phyloP scores from a whole-genome alignment of 108 stramenopile genomes.

The Stephanodiscus triporus region DNA sequence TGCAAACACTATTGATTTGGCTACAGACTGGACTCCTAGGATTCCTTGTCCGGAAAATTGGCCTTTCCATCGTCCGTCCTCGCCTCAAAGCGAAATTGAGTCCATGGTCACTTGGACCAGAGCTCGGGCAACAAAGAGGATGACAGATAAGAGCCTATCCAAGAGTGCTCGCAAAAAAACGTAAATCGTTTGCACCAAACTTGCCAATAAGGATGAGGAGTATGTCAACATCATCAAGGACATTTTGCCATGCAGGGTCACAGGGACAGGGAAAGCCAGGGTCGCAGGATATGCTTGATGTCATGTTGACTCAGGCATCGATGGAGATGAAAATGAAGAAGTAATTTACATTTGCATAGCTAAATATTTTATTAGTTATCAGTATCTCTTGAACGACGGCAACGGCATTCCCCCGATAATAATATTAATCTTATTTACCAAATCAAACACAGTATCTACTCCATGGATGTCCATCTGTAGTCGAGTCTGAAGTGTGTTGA shows the following conservation, averaged over 20 bases:
- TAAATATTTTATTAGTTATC: conserved; percentile 6
- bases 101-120: not conserved
- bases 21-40: no score
- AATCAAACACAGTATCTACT: conserved; percentile 2
- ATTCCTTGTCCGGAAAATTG: not conserved
- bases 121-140: not conserved
- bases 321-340: not conserved
- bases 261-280: not conserved
- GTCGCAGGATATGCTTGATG: no score
- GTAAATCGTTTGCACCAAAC: not conserved
- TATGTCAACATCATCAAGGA: not conserved
- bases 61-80: not conserved
- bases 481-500: conserved; percentile 30
- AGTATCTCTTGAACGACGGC: conserved; percentile 11
- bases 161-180: not conserved
- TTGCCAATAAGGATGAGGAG: not conserved
- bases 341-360: not conserved
- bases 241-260: no score
- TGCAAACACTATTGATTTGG: not conserved
- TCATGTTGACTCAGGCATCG: not conserved
- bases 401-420: conserved; percentile 22
- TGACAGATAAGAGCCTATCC: not conserved
- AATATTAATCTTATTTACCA: conserved; percentile 25
- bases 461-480: not conserved
- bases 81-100: not conserved